Evolutionary conservation across 2,329 filamentous ascomycete genomes (phyloP).

Genomic region (Colletotrichum gloeosporioides): DNA sequence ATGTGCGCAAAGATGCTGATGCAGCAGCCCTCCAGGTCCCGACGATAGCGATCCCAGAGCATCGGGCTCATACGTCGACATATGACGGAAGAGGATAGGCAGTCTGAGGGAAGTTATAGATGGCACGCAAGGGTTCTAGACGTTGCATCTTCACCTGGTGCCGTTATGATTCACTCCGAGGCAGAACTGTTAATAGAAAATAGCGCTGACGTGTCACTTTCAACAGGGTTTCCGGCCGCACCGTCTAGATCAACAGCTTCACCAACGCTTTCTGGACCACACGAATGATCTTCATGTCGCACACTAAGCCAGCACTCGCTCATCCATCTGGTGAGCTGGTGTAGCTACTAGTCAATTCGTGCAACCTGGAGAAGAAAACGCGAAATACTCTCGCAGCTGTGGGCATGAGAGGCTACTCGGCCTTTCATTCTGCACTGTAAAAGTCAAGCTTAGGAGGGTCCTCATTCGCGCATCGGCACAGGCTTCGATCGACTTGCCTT

Average conservation of each 20-base stretch:
- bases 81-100: background rate
- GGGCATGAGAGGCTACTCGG: background rate
- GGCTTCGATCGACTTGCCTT: too few relatives aligned
- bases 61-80: background rate
- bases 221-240: background rate
- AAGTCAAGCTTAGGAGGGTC: too few relatives aligned
- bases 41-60: background rate
- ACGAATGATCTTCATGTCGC: background rate
- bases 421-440: background rate
- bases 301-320: background rate
- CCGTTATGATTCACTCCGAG: background rate
- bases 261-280: background rate
- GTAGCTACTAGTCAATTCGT: background rate
- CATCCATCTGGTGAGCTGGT: background rate
- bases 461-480: too few relatives aligned
- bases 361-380: background rate
- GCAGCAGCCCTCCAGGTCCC: background rate
- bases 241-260: background rate
- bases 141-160: background rate
- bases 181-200: background rate
- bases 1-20: background rate
- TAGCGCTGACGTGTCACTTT: background rate
- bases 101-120: background rate
- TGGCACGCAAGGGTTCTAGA: background rate
- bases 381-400: background rate